phyloP scores from a whole-genome alignment of 441 rosid species.

The Manihot esculenta region DNA sequence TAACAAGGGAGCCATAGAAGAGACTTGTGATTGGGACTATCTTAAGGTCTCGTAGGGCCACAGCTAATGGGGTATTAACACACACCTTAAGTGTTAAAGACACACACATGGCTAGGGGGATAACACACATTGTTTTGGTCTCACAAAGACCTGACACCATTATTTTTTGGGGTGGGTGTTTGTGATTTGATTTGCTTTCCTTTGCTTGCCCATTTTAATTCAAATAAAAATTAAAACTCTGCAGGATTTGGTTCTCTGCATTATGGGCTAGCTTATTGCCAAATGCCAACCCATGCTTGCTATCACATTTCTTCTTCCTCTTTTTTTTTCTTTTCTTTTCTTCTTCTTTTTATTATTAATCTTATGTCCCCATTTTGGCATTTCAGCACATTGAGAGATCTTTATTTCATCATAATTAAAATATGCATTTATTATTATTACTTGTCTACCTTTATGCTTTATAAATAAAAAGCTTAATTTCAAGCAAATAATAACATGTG shows the following conservation, averaged over 20 bases:
- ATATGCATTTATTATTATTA: too few relatives aligned
- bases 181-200: conserved; percentile 35
- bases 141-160: conserved; percentile 46
- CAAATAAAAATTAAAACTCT: too few relatives aligned
- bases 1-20: conserved; percentile 18
- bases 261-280: conserved; percentile 6
- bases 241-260: not conserved
- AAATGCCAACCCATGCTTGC: not conserved
- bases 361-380: too few relatives aligned
- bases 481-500: not conserved
- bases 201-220: too few relatives aligned
- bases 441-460: too few relatives aligned
- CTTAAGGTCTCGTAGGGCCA: conserved; percentile 26
- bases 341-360: too few relatives aligned
- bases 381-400: too few relatives aligned
- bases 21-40: conserved; percentile 41
- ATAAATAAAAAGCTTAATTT: too few relatives aligned
- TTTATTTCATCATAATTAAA: too few relatives aligned
- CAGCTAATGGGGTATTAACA: conserved; percentile 27
- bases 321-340: not conserved
- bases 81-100: conserved; percentile 30
- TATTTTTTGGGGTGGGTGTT: conserved; percentile 34
- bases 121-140: conserved; percentile 35
- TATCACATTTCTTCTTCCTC: not conserved
- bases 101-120: conserved; percentile 37